phyloP scores from a whole-genome alignment of 2,329 filamentous ascomycete genomes.

The Aspergillus brasiliensis region DNA sequence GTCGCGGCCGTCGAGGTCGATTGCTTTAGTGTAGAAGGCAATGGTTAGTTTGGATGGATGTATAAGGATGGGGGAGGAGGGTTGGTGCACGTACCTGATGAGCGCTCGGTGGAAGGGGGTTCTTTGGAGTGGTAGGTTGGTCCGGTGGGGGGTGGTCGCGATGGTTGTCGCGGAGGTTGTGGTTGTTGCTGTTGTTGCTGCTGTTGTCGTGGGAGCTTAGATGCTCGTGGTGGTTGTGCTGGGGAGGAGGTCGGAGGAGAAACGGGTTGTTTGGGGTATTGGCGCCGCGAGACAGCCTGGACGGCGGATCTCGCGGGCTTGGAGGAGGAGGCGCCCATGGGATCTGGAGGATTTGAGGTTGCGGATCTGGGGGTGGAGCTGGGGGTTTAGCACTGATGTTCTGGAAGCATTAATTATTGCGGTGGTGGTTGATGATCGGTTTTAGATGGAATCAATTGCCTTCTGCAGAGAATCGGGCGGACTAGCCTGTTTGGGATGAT shows the following conservation, averaged over 20 bases:
- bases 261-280: slow-evolving; percentile 56
- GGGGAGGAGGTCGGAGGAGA: slow-evolving; percentile 38
- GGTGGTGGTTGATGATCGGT: too few relatives aligned
- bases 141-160: background rate
- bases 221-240: slow-evolving; percentile 29
- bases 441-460: background rate
- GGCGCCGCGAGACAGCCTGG: slow-evolving; percentile 52
- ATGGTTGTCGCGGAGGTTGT: slow-evolving; percentile 11
- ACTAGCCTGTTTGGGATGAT: slow-evolving; percentile 21
- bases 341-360: background rate
- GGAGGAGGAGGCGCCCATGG: slow-evolving; percentile 62
- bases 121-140: slow-evolving; percentile 7
- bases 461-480: slow-evolving; percentile 8
- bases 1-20: slow-evolving; percentile 63
- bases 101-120: background rate
- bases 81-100: slow-evolving; percentile 16
- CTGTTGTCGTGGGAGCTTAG: slow-evolving; percentile 32
- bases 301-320: slow-evolving; percentile 56
- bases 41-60: slow-evolving; percentile 4
- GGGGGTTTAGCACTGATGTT: background rate
- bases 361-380: slow-evolving; percentile 6
- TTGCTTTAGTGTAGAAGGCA: slow-evolving; percentile 41
- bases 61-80: background rate
- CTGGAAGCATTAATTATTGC: background rate
- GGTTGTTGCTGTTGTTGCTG: slow-evolving; percentile 41